Evolutionary conservation across 805 yeast species (phyloP).

Genomic region (Geotrichum ghanense): DNA sequence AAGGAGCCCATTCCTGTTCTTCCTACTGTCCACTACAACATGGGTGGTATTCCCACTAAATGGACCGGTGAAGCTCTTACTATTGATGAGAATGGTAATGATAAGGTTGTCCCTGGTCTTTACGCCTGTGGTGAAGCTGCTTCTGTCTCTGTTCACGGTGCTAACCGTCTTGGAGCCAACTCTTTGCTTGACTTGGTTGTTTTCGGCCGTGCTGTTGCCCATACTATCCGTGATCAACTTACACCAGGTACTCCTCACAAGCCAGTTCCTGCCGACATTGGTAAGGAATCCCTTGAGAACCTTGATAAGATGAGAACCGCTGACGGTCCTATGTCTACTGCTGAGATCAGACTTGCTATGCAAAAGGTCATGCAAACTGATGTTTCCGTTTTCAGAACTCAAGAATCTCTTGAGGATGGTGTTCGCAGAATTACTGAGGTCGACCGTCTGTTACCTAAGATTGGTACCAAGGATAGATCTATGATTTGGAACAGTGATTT

Average conservation of each 20-base stretch:
- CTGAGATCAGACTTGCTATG: constrained; percentile 84
- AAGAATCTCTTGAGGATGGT: constrained; percentile 85
- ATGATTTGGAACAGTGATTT: constrained; percentile 98
- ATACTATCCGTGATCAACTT: constrained; percentile 74
- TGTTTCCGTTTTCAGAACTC: constrained; percentile 93
- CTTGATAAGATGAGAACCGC: constrained; percentile 83
- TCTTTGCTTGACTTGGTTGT: constrained; percentile 93
- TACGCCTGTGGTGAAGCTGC: constrained; percentile 99
- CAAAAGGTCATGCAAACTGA: constrained; percentile 94
- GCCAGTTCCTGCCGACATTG: constrained; percentile 75
- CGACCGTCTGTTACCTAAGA: constrained; percentile 61
- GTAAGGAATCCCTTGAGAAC: constrained; percentile 81
- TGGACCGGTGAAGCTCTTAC: constrained; percentile 93
- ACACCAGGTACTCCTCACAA: constrained; percentile 83
- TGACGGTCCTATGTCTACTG: constrained; percentile 69
- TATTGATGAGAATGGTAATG: constrained; percentile 76
- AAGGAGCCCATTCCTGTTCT: constrained; percentile 97
- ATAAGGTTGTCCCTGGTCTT: constrained; percentile 82
- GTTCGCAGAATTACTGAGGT: constrained; percentile 64
- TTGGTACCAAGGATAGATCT: constrained; percentile 87
- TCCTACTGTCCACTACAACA: constrained; percentile 97
- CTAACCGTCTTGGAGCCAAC: constrained; percentile 98
- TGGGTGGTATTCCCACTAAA: constrained; percentile 99
- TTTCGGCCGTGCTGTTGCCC: constrained; percentile 96
- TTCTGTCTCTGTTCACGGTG: constrained; percentile 98